These are phyloP conservation scores for Lentinula lateritia DNA, from an alignment of 768 basidiomycete species.

Conservation along the genomic window DNA sequence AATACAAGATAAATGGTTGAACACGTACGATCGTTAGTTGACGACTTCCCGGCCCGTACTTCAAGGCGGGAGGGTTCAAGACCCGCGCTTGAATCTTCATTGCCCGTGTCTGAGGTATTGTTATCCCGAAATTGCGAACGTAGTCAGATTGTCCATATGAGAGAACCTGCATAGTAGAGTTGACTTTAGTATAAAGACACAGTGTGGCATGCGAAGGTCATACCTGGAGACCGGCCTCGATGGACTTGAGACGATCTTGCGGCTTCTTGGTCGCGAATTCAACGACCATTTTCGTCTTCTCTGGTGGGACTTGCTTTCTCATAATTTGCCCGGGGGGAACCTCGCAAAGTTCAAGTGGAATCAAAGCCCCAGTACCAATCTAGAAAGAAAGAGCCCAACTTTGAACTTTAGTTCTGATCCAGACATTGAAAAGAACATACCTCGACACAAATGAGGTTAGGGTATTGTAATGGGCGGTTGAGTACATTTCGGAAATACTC, in stretches of 20 bases:
- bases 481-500: conserved; percentile 51
- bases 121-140: conserved; percentile 68
- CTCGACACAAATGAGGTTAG: conserved; percentile 64
- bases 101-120: conserved; percentile 47
- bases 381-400: conserved; percentile 16
- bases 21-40: conserved; percentile 52
- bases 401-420: neutral
- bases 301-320: conserved; percentile 64
- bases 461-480: conserved; percentile 50
- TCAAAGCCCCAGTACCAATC: conserved; percentile 56
- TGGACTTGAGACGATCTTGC: conserved; percentile 47
- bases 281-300: conserved; percentile 58
- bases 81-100: conserved; percentile 58
- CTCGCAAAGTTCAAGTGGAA: conserved; percentile 58
- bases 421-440: conserved; percentile 26
- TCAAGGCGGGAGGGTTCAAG: conserved; percentile 56
- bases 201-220: conserved; percentile 2
- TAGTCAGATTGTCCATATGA: conserved; percentile 73
- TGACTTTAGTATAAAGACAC: neutral
- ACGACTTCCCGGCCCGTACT: conserved; percentile 55
- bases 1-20: neutral
- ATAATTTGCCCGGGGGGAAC: conserved; percentile 63
- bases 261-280: conserved; percentile 65
- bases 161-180: conserved; percentile 36
- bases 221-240: conserved; percentile 49